A percentile compares a stretch with the other conserved stretches of the same genome.
Evolutionary conservation across 495 filamentous ascomycete species (phyloP).

Genomic region (Lophiotrema nucula): DNA sequence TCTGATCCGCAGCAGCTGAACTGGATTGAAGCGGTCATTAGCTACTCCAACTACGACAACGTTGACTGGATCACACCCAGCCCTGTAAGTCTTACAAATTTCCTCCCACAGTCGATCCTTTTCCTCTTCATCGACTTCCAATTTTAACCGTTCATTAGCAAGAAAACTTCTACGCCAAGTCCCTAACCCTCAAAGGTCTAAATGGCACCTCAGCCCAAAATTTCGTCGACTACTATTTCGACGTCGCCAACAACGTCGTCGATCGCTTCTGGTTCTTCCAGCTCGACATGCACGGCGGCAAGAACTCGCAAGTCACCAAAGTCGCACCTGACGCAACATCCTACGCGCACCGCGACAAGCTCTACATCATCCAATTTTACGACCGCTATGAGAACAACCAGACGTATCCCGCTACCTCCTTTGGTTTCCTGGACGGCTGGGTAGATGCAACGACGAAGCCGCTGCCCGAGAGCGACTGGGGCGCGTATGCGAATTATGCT

Average conservation of each 20-base stretch:
- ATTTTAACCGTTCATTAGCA: constrained; percentile 25
- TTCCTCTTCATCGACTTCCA: constrained; percentile 12
- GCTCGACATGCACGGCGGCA: constrained; percentile 21
- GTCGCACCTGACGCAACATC: constrained; percentile 26
- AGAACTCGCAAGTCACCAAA: constrained; percentile 8
- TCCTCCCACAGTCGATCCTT: constrained; percentile 30
- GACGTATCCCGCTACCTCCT: constrained; percentile 37
- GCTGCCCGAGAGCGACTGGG: constrained; percentile 24
- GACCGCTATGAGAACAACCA: constrained; percentile 34
- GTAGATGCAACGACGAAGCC: constrained; percentile 25
- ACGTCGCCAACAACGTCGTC: neutral
- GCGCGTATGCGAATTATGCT: constrained; percentile 67
- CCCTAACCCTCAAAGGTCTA: constrained; percentile 39
- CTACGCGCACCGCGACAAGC: constrained; percentile 57
- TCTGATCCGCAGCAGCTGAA: constrained; percentile 1
- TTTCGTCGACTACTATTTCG: constrained; percentile 49
- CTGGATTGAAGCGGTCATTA: constrained; percentile 7
- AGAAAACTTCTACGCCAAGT: constrained; percentile 54
- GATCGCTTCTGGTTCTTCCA: constrained; percentile 12
- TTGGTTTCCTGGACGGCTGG: constrained; percentile 50
- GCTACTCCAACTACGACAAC: constrained; percentile 13
- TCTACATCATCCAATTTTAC: constrained; percentile 57
- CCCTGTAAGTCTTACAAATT: constrained; percentile 15
- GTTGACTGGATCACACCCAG: neutral
- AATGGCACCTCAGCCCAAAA: constrained; percentile 39